Evolutionary conservation across 768 basidiomycete genomes (phyloP), one percentile per base, ranked within the genome.

Genomic region (Cyathus striatus): DNA sequence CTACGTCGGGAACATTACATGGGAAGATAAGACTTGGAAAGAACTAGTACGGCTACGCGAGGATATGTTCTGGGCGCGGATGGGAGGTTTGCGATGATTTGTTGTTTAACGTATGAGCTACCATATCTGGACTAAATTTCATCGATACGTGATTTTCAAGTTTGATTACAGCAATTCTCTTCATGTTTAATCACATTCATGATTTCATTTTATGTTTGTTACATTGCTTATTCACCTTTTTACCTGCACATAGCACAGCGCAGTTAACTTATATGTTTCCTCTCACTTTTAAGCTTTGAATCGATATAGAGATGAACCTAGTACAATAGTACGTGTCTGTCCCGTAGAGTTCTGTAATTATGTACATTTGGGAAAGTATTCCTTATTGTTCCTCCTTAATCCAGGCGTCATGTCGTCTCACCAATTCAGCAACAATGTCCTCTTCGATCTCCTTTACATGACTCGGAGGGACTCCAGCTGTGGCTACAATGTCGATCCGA

Each of bases 21-120:
- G 90, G 90, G 90, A 91, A 60, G 90, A 91, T 57, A 72, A 81
- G 40, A 81, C 85, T 16, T 92, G 89, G 88, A 84, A 82, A 54
- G 86, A 90, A 63, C 58, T 93, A 16, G 70, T 79, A 14, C 71
- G 71, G 34, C 58, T 93, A 49, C 76, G 80, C 46, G 87, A 91
- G 59, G 83, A 86, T 33, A 86, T 92, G 86, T 92, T 87, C 58
- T 91, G 81, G 84, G 85, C 89, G 17, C 66, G 90, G 42, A 62
- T 90, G 37, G 90, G 90, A 1, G 79, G 73, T 1, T 40, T 65
- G 18, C 27, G 42, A 7, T 43, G 32, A 43, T 40, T n/a, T n/a
- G n/a, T n/a, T n/a, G n/a, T n/a, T n/a, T n/a, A n/a, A n/a, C n/a
- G n/a, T n/a, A n/a, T n/a, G n/a, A n/a, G n/a, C n/a, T n/a, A n/a